Percentiles rank a stretch among this genome's conserved stretches.
phyloP scores from a whole-genome alignment of 352 stramenopile genomes.

The Phytophthora tentaculata region DNA sequence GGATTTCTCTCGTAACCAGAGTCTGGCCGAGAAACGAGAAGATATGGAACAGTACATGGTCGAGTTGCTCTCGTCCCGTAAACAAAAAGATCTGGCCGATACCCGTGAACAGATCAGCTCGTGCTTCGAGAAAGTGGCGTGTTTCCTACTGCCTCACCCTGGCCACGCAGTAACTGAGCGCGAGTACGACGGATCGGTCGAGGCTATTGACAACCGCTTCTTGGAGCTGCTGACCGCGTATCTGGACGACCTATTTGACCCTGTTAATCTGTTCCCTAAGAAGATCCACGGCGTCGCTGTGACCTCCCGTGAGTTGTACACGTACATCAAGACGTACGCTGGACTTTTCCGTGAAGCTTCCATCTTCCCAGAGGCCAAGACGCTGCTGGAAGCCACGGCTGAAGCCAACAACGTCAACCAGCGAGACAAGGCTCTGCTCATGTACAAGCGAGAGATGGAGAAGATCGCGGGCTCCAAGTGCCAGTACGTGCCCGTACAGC shows the following conservation, averaged over 20 bases:
- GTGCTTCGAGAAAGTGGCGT: slow-evolving; percentile 96
- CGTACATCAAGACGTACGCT: slow-evolving; percentile 97
- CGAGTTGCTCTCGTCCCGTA: slow-evolving; percentile 92
- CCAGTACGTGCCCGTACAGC: slow-evolving; percentile 88
- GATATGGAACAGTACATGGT: slow-evolving; percentile 96
- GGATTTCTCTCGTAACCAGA: slow-evolving; percentile 94
- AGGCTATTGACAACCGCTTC: slow-evolving; percentile 95
- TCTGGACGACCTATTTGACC: slow-evolving; percentile 94
- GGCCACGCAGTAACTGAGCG: slow-evolving; percentile 97
- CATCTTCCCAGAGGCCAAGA: slow-evolving; percentile 97
- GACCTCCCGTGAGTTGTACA: slow-evolving; percentile 93
- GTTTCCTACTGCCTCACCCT: slow-evolving; percentile 97
- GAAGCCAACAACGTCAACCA: slow-evolving; percentile 98
- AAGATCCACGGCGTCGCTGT: slow-evolving; percentile 94
- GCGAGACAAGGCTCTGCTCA: slow-evolving; percentile 78
- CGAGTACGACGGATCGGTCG: slow-evolving; percentile 95
- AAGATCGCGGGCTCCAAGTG: slow-evolving; percentile 84
- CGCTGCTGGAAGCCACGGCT: slow-evolving; percentile 96
- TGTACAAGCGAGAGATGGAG: slow-evolving; percentile 97
- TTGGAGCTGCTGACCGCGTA: slow-evolving; percentile 95
- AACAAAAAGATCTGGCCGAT: slow-evolving; percentile 93
- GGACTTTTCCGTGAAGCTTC: slow-evolving; percentile 95
- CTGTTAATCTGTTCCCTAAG: slow-evolving; percentile 90
- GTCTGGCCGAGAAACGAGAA: slow-evolving; percentile 85
- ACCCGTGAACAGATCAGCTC: slow-evolving; percentile 97